Percentiles rank a stretch among this genome's conserved stretches.
These are phyloP conservation scores for Talaromyces borbonicus DNA, from an alignment of 495 filamentous ascomycete species.

Conservation along the genomic window DNA sequence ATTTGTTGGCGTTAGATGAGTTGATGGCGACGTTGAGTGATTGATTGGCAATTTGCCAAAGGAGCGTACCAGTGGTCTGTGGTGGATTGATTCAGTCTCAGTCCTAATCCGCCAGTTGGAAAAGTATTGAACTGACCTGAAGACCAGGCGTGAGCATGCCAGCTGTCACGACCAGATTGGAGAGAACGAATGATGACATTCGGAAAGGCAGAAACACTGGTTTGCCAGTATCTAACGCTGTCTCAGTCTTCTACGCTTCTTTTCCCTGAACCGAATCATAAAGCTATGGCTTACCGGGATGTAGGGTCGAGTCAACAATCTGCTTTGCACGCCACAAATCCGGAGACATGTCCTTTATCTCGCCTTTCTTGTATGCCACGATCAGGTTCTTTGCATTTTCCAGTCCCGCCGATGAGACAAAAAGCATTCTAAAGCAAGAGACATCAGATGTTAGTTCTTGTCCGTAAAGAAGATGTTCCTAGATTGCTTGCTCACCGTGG, in stretches of 20 bases:
- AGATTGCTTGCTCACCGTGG: conserved; percentile 63
- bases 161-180: conserved; percentile 91
- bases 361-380: conserved; percentile 70
- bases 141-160: conserved; percentile 93
- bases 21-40: conserved; percentile 98
- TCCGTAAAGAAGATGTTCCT: not conserved
- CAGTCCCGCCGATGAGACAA: conserved; percentile 65
- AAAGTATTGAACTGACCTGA: conserved; percentile 32
- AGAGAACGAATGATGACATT: conserved; percentile 92
- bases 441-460: not conserved
- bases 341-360: conserved; percentile 67
- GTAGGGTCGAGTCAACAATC: conserved; percentile 88
- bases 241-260: not conserved
- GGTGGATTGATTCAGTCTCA: conserved; percentile 46
- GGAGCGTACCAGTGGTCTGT: conserved; percentile 76
- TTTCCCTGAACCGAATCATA: conserved; percentile 6
- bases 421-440: conserved; percentile 64
- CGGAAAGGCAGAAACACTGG: conserved; percentile 91
- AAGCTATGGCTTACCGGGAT: too few species aligned
- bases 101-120: not conserved
- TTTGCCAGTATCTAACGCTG: conserved; percentile 65
- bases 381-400: conserved; percentile 74
- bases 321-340: conserved; percentile 95
- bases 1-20: conserved; percentile 94
- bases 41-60: conserved; percentile 95